Percentiles rank a stretch among this genome's conserved stretches.
Conservation (phyloP, 2,329 filamentous ascomycete genomes). For the Endoconidiophora laricicola region DNA sequence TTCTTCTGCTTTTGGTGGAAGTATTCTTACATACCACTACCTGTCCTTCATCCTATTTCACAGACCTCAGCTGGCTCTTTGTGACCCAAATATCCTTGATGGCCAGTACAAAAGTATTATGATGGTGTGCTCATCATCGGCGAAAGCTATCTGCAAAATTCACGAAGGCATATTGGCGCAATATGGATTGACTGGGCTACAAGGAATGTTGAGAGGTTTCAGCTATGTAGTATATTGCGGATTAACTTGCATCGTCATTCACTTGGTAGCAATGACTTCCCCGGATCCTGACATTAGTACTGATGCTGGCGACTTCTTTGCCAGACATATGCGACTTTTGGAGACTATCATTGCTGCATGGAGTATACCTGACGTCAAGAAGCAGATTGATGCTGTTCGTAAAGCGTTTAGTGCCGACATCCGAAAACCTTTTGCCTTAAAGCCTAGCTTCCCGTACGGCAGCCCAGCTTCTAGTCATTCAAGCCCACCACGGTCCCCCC, state of each 20-base stretch:
- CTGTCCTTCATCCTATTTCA: conserved; percentile 74
- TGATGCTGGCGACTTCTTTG: conserved; percentile 78
- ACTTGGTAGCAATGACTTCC: conserved; percentile 83
- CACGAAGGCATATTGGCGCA: conserved; percentile 68
- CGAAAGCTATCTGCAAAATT: conserved; percentile 68
- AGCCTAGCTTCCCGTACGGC: conserved; percentile 72
- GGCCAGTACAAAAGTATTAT: conserved; percentile 79
- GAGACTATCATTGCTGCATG: conserved; percentile 70
- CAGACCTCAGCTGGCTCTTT: conserved; percentile 65
- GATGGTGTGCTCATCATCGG: conserved; percentile 67
- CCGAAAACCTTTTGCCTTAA: conserved; percentile 74
- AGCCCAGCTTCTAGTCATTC: conserved; percentile 53
- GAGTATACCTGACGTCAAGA: conserved; percentile 80
- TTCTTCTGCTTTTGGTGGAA: conserved; percentile 72
- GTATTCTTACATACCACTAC: conserved; percentile 79
- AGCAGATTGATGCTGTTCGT: conserved; percentile 74
- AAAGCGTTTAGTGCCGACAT: conserved; percentile 82
- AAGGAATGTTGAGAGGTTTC: conserved; percentile 86
- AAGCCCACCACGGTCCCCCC: conserved; percentile 39
- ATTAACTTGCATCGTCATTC: conserved; percentile 79
- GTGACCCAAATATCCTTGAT: conserved; percentile 53
- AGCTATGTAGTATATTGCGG: conserved; percentile 92
- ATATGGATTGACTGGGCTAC: conserved; percentile 62
- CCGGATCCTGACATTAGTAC: conserved; percentile 76
- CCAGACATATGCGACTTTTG: conserved; percentile 82